Conservation (phyloP, 2,329 filamentous ascomycete species). For the Chaetomiaceae sp. region DNA sequence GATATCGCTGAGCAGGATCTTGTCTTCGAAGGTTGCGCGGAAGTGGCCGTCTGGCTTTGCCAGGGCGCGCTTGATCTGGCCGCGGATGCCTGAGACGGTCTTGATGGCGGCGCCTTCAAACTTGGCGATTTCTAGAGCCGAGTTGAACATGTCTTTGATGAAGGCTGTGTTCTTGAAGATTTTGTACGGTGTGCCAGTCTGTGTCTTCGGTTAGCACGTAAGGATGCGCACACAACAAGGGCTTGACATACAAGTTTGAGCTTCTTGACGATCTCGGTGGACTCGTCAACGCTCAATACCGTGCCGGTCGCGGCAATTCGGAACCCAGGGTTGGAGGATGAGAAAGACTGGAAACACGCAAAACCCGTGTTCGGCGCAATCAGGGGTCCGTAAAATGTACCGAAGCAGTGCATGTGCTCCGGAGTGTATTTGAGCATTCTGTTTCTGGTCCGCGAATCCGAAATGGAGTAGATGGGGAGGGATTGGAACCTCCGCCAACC, state of each 20-base stretch:
- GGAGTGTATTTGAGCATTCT: conserved; percentile 99
- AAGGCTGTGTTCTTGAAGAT: conserved; percentile 99
- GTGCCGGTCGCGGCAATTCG: conserved; percentile 91
- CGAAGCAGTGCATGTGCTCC: conserved; percentile 99
- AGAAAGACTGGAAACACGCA: conserved; percentile 86
- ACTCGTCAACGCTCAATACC: conserved; percentile 89
- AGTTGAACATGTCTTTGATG: conserved; percentile 97
- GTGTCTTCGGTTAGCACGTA: conserved; percentile 7
- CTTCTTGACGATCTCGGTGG: conserved; percentile 98
- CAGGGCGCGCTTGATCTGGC: conserved; percentile 94
- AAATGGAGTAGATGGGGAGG: conserved; percentile 89
- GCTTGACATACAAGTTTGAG: conserved; percentile 62
- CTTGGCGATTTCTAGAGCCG: conserved; percentile 89
- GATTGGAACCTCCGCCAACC: conserved; percentile 96
- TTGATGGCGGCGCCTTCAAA: conserved; percentile 95
- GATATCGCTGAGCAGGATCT: conserved; percentile 93
- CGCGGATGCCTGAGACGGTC: conserved; percentile 90
- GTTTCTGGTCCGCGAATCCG: conserved; percentile 87
- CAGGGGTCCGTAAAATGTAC: conserved; percentile 89
- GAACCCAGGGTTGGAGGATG: conserved; percentile 80
- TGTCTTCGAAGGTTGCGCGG: conserved; percentile 97
- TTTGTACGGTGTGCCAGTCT: conserved; percentile 85
- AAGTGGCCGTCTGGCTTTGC: conserved; percentile 93
- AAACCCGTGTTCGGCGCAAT: conserved; percentile 96
- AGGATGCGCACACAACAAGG: not conserved